These are phyloP conservation scores for Blastocladiella britannica DNA, from an alignment of 192 early-diverging fungal species.

Conservation along the genomic window DNA sequence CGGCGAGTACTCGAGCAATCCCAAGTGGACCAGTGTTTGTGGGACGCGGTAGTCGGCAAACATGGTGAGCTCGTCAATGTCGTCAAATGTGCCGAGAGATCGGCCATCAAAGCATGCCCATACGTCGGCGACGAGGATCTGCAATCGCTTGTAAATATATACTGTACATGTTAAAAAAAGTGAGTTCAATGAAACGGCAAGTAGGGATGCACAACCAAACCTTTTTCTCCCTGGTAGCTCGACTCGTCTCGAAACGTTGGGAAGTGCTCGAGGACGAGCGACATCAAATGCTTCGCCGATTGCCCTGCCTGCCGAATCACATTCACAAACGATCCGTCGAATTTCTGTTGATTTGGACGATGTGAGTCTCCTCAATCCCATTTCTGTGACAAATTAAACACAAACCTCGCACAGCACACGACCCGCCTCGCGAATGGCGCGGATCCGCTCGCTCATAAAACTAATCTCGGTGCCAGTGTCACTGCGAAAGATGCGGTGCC, in stretches of 20 bases:
- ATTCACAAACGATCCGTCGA: constrained; percentile 38
- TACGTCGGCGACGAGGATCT: constrained; percentile 65
- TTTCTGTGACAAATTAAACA: too few species aligned
- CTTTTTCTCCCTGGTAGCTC: constrained; percentile 28
- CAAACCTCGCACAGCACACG: constrained; percentile 29
- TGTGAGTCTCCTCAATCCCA: background rate
- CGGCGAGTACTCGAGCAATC: constrained; percentile 42
- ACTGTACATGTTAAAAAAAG: constrained; percentile 15
- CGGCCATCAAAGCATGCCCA: constrained; percentile 70
- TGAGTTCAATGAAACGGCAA: too few species aligned
- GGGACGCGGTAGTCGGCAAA: constrained; percentile 78
- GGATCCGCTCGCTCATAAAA: constrained; percentile 32
- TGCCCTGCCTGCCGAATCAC: constrained; percentile 23
- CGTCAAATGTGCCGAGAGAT: constrained; percentile 33
- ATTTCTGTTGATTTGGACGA: constrained; percentile 16
- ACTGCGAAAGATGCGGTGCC: constrained; percentile 37
- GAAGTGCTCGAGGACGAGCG: constrained; percentile 34
- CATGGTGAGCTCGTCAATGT: constrained; percentile 67
- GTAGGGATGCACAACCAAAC: constrained; percentile 6
- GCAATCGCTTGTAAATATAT: constrained; percentile 53
- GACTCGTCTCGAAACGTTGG: constrained; percentile 42
- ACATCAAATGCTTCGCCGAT: constrained; percentile 33
- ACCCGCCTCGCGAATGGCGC: constrained; percentile 45
- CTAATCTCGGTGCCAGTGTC: constrained; percentile 39
- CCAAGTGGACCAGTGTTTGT: constrained; percentile 49